phyloP scores from a whole-genome alignment of 179 eudicot species.

The Heliamphora pulchella region DNA sequence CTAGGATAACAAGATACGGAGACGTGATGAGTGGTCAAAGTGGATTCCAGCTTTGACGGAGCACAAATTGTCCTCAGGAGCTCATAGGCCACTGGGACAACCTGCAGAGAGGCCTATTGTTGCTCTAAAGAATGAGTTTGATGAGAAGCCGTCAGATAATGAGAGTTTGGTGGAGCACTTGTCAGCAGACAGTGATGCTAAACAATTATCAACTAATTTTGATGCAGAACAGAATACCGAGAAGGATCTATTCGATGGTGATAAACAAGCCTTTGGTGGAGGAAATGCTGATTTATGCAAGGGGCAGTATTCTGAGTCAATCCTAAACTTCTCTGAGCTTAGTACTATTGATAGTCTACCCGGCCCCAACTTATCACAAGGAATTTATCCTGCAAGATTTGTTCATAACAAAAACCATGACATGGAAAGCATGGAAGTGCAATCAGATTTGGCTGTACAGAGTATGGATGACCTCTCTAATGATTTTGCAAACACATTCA shows the following conservation, averaged over 20 bases:
- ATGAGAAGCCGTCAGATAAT: conserved; percentile 19
- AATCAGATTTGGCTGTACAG: conserved; percentile 24
- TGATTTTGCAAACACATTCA: conserved; percentile 62
- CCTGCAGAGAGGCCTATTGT: conserved; percentile 16
- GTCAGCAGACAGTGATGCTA: conserved; percentile 18
- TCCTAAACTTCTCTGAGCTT: conserved; percentile 8
- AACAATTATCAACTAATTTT: conserved; percentile 13
- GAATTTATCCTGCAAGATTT: conserved; percentile 22
- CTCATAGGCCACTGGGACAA: conserved; percentile 23
- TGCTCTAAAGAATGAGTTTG: conserved; percentile 19
- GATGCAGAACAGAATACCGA: conserved; percentile 18
- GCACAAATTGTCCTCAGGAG: conserved; percentile 22
- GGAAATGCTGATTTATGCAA: conserved; percentile 22
- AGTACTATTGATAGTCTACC: conserved; percentile 13
- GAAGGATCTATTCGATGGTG: conserved; percentile 21
- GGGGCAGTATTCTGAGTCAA: conserved; percentile 21
- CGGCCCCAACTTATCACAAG: conserved; percentile 19
- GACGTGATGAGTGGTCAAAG: conserved; percentile 78
- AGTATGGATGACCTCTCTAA: conserved; percentile 38
- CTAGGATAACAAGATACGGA: conserved; percentile 75
- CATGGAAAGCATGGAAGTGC: conserved; percentile 18
- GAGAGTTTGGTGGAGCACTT: conserved; percentile 18
- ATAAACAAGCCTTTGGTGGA: conserved; percentile 20
- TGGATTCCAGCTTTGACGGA: conserved; percentile 38
- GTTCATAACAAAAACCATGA: conserved; percentile 20